Conservation (phyloP, 176 grass and related monocot species). For the Chrysopogon serrulatus region DNA sequence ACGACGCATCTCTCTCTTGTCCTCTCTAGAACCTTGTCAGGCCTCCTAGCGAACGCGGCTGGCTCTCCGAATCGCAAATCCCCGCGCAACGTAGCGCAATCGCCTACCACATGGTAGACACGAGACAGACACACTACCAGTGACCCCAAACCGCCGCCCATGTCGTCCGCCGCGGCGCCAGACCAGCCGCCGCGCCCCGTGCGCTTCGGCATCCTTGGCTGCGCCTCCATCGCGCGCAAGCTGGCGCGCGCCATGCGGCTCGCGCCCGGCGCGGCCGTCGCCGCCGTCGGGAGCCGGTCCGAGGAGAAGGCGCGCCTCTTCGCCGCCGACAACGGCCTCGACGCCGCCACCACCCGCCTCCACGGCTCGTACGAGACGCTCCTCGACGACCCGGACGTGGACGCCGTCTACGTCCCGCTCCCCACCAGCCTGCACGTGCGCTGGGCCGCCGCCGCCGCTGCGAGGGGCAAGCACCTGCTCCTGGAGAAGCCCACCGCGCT, state of each 20-base stretch:
- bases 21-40: too few species aligned
- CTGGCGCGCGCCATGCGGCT: conserved; percentile 59
- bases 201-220: conserved; percentile 74
- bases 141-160: too few species aligned
- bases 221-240: conserved; percentile 78
- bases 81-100: too few species aligned
- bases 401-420: conserved; percentile 70
- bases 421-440: conserved; percentile 70
- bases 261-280: conserved; percentile 19
- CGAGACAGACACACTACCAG: too few species aligned
- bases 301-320: conserved; percentile 59
- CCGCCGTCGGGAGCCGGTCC: conserved; percentile 55
- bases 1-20: too few species aligned
- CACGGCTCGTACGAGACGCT: conserved; percentile 69
- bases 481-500: conserved; percentile 86
- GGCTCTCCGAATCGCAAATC: too few species aligned
- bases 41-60: too few species aligned
- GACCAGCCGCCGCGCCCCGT: conserved; percentile 24
- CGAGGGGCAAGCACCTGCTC: conserved; percentile 66
- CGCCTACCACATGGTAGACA: too few species aligned
- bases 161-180: conserved; percentile 3
- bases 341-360: not conserved
- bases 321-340: conserved; percentile 57
- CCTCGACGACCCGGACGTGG: conserved; percentile 62
- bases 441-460: conserved; percentile 63